Evolutionary conservation across 345 rosid genomes (phyloP).

Genomic region (Populus tremula): DNA sequence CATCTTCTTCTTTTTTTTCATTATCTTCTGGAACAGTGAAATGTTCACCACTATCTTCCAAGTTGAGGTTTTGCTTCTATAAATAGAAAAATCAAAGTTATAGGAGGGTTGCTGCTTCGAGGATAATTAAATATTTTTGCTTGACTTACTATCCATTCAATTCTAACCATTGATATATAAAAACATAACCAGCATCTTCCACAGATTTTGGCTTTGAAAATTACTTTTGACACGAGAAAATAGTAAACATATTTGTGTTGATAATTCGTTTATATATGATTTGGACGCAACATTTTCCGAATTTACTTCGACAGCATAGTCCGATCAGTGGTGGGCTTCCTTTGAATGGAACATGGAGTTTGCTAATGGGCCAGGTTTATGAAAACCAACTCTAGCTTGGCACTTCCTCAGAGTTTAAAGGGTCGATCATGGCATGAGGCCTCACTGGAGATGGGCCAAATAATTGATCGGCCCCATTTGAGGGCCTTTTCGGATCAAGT

Average conservation of each 20-base stretch:
- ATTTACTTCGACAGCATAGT: background rate
- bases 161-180: background rate
- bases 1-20: background rate
- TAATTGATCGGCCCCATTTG: background rate
- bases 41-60: conserved; percentile 2
- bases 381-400: background rate
- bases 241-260: background rate
- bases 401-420: background rate
- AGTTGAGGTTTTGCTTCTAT: conserved; percentile 10
- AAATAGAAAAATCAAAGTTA: background rate
- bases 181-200: background rate
- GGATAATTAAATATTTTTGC: background rate
- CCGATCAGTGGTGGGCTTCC: background rate
- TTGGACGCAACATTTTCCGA: background rate
- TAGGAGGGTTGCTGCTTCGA: background rate
- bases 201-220: background rate
- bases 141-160: background rate
- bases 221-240: background rate
- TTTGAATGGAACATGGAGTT: background rate
- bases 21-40: background rate
- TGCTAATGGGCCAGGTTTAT: background rate
- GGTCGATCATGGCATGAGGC: background rate
- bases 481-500: background rate
- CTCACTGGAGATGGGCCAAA: background rate
- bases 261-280: background rate